Evolutionary conservation across 2,329 filamentous ascomycete genomes (phyloP), one percentile per base, ranked within the genome.

Genomic region (Aspergillus alliaceus): DNA sequence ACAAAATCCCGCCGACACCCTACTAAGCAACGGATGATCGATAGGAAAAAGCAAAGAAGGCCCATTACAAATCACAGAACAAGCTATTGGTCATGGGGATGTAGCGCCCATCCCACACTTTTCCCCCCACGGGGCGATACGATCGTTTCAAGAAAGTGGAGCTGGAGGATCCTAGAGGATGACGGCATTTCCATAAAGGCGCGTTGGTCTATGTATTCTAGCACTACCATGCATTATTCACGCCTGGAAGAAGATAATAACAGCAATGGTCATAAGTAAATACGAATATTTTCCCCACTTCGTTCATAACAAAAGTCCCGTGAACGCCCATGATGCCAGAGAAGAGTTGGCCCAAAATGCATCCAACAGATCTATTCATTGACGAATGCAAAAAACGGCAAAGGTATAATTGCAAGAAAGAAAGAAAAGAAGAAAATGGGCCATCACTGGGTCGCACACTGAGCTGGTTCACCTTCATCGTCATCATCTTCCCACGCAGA

Each of bases 401-500:
- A 40, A 53, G 40, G 40, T 44, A 59, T 49, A 54, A 53, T 37
- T 32, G 44, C 44, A 52, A 51, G 54, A 51, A 44, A 14, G 51
- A 46, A 31, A 53, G 42, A 24, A n/a, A 56, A 53, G 37, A 18
- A 27, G 15, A 56, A 54, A 37, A n/a, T 24, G 49, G 48, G 42
- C 11, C 12, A 51, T 37, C 75, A 82, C 68, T 82, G 79, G 57
- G 80, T 74, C 54, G 79, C 71, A 67, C 80, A 82, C 64, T 82
- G 80, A 51, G 78, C 71, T 22, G 72, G 70, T 54, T 77, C 76
- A 22, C 73, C 74, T 15, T 76, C 77, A 4, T 79, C 77, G 6
- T 81, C 79, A 20, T 81, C 80, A 56, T 82, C 80, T 52, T 76
- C 78, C 80, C 80, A 82, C 12, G 66, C 74, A 25, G 72, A 72